Base-by-base conservation (phyloP, 352 stramenopile genomes). In the Globisporangium megalacanthum region DNA sequence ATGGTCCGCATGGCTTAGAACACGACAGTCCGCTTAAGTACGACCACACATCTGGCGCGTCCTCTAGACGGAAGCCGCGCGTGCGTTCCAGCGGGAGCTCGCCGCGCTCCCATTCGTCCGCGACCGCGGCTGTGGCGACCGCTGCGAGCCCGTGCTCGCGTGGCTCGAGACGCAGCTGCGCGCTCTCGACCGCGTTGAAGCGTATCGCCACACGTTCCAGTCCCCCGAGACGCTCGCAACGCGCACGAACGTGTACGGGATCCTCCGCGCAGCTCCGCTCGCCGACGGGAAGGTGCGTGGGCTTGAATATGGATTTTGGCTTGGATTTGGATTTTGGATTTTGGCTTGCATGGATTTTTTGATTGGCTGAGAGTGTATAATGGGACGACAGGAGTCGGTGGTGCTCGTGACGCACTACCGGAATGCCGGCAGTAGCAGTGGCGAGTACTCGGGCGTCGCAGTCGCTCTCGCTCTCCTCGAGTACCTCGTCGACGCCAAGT, bases 221-320 rank as follows among this genome's bases (percentile, higher is more conserved):
- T 60, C 61, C 9, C 11, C 13, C 13, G 33, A 14, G 42, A n/a
- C 39, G 7, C 42, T n/a, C 31, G 31, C 37, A 4, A 60, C 71
- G 31, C 72, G 73, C 15, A 85, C 73, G 4, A 94, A 92, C 49
- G 64, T 90, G 11, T 94, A 92, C 53, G 84, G 77, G n/a, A 77
- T 94, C 50, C 50, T 94, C n/a, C 68, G 76, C n/a, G 84, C 82
- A 0, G 76, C 80, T 6, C 84, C 84, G 4, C 55, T 92, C 17
- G 80, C 72, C 10, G 84, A 94, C 60, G 72, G 80, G 42, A 92
- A 94, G 65, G 80, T 85, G 54, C 2, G 15, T 15, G 22, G 10
- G n/a, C 35, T 15, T 9, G n/a, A n/a, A n/a, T n/a, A n/a, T n/a
- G 44, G 15, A 1, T 5, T 1, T 49, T 39, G 19, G 0, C 15